Conservation (phyloP, 2,329 filamentous ascomycete genomes). For the Fusarium siculi region DNA sequence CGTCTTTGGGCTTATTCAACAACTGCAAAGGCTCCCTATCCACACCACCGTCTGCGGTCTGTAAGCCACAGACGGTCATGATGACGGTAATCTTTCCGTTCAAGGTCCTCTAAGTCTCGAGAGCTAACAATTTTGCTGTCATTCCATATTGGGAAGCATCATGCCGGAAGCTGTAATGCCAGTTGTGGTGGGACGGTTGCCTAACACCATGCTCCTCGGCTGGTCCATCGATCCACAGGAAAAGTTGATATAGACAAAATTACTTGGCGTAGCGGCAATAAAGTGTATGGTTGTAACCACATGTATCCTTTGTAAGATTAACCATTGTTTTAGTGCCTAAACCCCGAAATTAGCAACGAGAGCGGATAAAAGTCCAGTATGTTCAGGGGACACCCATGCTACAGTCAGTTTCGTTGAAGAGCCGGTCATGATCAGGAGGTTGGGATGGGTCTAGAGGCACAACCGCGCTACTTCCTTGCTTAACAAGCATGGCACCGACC, state of each 20-base stretch:
- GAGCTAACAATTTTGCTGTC: not conserved
- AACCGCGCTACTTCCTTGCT: too few relatives aligned
- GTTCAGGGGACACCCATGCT: too few relatives aligned
- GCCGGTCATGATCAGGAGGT: too few relatives aligned
- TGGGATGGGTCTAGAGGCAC: too few relatives aligned
- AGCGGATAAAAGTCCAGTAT: too few relatives aligned
- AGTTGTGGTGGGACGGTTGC: not conserved
- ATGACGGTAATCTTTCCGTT: not conserved
- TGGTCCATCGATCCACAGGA: not conserved
- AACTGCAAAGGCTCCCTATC: too few relatives aligned
- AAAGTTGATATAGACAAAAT: accelerated
- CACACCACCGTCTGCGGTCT: not conserved
- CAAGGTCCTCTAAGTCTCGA: not conserved
- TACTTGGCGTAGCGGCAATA: not conserved
- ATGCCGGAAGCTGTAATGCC: not conserved
- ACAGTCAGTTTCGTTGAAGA: too few relatives aligned
- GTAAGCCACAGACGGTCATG: not conserved
- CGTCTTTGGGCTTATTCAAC: not conserved
- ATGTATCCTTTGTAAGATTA: too few relatives aligned
- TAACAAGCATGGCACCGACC: too few relatives aligned
- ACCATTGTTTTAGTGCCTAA: too few relatives aligned
- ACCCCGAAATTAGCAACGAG: too few relatives aligned
- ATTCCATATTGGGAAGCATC: not conserved
- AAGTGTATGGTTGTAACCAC: too few relatives aligned
- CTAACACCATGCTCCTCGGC: not conserved